Evolutionary conservation across 257 asterid species (phyloP), one percentile per base, ranked within the genome.

Genomic region (Fraxinus pennsylvanica): DNA sequence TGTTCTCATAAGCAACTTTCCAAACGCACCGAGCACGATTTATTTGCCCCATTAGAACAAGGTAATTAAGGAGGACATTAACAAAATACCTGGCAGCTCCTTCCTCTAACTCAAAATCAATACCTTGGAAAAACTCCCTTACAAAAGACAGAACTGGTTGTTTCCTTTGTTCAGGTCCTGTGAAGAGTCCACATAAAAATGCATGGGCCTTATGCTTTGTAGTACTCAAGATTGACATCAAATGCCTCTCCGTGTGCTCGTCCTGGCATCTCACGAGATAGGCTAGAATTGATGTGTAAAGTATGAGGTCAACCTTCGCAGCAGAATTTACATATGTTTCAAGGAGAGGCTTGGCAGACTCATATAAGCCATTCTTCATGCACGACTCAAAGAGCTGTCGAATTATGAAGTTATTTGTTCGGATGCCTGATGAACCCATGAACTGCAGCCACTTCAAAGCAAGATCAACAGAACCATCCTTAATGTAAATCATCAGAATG

Each of bases 11-110:
- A 6, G 99, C 90, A 47, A 96, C 99, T 87, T 96, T 93, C 99
- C 98, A 96, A 47, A 93, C 94, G 82, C 99, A 96, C n/a, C 99
- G 91, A 66, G 99, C 98, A 43, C 99, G 97, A 52, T 96, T 96
- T 66, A 96, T 90, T 80, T 96, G 99, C 69, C 99, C 99, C 98
- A 93, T 93, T 70, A 96, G 92, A 68, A 96, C 97, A 72, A 96
- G 97, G 81, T 96, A 96, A 82, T 96, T 96, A 54, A 96, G 96
- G 57, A 96, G 94, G 83, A 96, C 98, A 41, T 93, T 96, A 19
- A 96, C 98, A 72, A 96, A 96, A 79, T 93, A 93, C 82, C 92
- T 85, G 17, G 99, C 89, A 71, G 96, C 94, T 47, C 98, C 97
- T 88, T 96, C 98, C 81, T 96, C 99, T 81, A 92, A 54, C 80